phyloP scores from a whole-genome alignment of 768 basidiomycete genomes.

The Boletus rubescentipes region DNA sequence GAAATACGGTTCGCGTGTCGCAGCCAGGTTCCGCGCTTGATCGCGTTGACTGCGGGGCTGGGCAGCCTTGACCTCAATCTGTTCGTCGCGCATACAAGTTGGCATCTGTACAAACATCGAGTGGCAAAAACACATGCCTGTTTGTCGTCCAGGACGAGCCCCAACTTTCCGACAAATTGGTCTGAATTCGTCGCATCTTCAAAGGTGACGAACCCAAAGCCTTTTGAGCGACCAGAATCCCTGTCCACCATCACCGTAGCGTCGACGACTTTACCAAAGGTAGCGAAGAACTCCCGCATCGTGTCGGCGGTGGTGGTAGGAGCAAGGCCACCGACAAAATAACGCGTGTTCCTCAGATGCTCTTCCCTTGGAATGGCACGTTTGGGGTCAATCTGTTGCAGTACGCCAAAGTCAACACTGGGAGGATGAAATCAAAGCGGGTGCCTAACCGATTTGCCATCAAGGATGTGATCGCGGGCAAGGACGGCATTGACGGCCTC shows the following conservation, averaged over 20 bases:
- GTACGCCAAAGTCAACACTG: neutral
- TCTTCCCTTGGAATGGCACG: conserved; percentile 84
- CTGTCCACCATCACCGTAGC: conserved; percentile 86
- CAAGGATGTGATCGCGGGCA: conserved; percentile 63
- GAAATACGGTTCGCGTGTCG: conserved; percentile 30
- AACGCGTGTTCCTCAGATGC: conserved; percentile 70
- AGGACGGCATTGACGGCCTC: conserved; percentile 64
- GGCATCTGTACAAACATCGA: neutral
- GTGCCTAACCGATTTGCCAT: conserved; percentile 69
- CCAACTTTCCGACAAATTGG: conserved; percentile 64
- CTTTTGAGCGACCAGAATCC: conserved; percentile 72
- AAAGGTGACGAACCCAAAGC: conserved; percentile 86
- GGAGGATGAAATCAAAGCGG: neutral
- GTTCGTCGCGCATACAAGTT: neutral
- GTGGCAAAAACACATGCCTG: conserved; percentile 46
- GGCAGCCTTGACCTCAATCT: conserved; percentile 85
- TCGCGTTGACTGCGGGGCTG: conserved; percentile 69
- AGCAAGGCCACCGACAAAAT: conserved; percentile 79
- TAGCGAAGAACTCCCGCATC: conserved; percentile 66
- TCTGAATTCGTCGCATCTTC: conserved; percentile 63
- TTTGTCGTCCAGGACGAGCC: conserved; percentile 73
- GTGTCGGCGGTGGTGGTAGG: conserved; percentile 66
- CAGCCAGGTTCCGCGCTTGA: conserved; percentile 40
- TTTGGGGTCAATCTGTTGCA: conserved; percentile 77
- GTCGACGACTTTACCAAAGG: conserved; percentile 80